Evolutionary conservation across 208 protist genomes (phyloP).

Genomic region (Lotmaria passim): DNA sequence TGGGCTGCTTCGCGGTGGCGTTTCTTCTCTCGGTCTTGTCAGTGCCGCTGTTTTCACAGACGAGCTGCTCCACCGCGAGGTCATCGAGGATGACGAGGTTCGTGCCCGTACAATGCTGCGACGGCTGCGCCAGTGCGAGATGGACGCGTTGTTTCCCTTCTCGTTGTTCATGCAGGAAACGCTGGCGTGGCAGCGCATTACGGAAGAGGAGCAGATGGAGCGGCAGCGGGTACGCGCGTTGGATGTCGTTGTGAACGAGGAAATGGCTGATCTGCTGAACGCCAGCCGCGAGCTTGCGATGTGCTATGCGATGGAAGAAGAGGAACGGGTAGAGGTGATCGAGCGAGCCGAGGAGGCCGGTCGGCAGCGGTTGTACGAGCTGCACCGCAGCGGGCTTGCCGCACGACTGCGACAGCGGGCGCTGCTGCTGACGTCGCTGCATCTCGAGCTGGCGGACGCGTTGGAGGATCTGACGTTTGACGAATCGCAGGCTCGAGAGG

Average conservation of each 20-base stretch:
- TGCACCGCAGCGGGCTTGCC: constrained; percentile 26
- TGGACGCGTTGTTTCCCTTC: constrained; percentile 20
- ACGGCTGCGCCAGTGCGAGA: constrained; percentile 21
- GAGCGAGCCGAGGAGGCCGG: constrained; percentile 19
- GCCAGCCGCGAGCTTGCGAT: constrained; percentile 30
- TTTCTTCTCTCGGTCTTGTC: constrained; percentile 8
- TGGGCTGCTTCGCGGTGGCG: constrained; percentile 4
- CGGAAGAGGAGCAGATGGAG: neutral
- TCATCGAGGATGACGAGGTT: constrained; percentile 26
- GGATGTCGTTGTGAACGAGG: constrained; percentile 3
- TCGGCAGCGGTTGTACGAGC: constrained; percentile 25
- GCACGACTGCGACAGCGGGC: constrained; percentile 27
- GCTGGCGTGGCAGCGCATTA: constrained; percentile 27
- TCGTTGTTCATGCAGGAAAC: constrained; percentile 15
- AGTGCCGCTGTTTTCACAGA: constrained; percentile 25
- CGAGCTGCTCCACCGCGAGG: constrained; percentile 27
- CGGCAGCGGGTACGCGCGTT: constrained; percentile 13
- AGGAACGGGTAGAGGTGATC: constrained; percentile 20
- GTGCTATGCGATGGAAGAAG: constrained; percentile 22
- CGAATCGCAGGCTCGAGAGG: constrained; percentile 24
- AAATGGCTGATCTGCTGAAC: constrained; percentile 5
- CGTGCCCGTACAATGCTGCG: constrained; percentile 25
- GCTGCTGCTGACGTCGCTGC: constrained; percentile 2
- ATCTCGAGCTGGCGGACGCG: constrained; percentile 15
- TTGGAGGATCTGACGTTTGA: constrained; percentile 23